phyloP scores from a whole-genome alignment of 768 basidiomycete species.

The Tylopilus vinaceipallidus region DNA sequence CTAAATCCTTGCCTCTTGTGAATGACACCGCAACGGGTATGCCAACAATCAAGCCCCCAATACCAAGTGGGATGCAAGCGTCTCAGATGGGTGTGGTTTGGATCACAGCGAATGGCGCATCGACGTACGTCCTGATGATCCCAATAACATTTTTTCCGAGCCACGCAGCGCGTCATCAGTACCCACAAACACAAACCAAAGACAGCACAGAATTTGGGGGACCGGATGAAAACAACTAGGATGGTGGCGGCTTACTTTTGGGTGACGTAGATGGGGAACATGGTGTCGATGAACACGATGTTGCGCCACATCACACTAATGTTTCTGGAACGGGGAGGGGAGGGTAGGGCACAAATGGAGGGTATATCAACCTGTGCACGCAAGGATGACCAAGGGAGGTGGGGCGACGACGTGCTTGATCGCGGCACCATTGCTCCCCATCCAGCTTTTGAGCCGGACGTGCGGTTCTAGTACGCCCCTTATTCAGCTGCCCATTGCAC shows the following conservation, averaged over 20 bases:
- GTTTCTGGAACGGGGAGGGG: neutral
- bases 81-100: too few relatives aligned
- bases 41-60: neutral
- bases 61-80: too few relatives aligned
- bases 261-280: conserved; percentile 60
- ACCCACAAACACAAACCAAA: too few relatives aligned
- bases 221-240: too few relatives aligned
- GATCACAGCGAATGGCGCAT: too few relatives aligned
- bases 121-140: too few relatives aligned
- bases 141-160: too few relatives aligned
- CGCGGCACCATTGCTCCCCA: conserved; percentile 57
- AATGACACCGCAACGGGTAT: neutral
- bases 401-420: conserved; percentile 46
- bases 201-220: too few relatives aligned
- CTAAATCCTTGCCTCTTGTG: neutral
- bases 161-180: too few relatives aligned
- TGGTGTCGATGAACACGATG: conserved; percentile 49
- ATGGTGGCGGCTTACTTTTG: conserved; percentile 55
- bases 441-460: conserved; percentile 71
- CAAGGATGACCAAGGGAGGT: neutral
- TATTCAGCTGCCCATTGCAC: neutral
- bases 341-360: too few relatives aligned
- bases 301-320: conserved; percentile 60
- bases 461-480: conserved; percentile 43
- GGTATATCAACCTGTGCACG: neutral